Evolutionary conservation across 768 basidiomycete species (phyloP).

Genomic region (Podaxis sp.): DNA sequence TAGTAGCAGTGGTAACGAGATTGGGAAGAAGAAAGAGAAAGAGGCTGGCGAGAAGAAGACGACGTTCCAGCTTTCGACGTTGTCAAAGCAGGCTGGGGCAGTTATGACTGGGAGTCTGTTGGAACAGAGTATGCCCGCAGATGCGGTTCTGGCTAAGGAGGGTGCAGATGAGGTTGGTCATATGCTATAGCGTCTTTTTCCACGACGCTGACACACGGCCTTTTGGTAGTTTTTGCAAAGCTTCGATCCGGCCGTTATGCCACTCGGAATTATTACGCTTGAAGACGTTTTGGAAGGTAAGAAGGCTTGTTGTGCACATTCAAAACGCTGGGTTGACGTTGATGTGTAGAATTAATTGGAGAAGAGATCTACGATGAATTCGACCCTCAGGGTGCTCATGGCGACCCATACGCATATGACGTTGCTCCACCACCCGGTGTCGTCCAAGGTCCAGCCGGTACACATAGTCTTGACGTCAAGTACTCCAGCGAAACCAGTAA

Average conservation of each 20-base stretch:
- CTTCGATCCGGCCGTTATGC: constrained; percentile 80
- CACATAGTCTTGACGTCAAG: neutral
- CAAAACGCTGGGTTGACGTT: neutral
- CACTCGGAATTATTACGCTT: constrained; percentile 88
- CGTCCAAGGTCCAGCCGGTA: neutral
- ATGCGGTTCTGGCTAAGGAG: constrained; percentile 77
- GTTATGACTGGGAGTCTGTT: constrained; percentile 48
- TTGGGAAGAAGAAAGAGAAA: constrained; percentile 9
- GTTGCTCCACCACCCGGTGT: constrained; percentile 21
- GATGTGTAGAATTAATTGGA: constrained; percentile 74
- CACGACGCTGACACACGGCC: neutral
- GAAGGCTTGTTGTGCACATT: neutral
- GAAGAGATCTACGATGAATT: constrained; percentile 94
- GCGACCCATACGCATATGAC: constrained; percentile 38
- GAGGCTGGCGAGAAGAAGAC: constrained; percentile 27
- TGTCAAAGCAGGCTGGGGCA: constrained; percentile 39
- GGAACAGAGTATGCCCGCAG: constrained; percentile 88
- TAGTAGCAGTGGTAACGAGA: neutral
- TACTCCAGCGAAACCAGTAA: neutral
- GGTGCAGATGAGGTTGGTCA: constrained; percentile 67
- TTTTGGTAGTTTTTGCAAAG: constrained; percentile 70
- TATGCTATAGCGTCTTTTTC: neutral
- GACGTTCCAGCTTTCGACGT: constrained; percentile 34
- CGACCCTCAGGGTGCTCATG: constrained; percentile 73
- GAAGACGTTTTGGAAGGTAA: constrained; percentile 62